Conservation (phyloP, 805 yeast species). For the Starmerella roubikii region DNA sequence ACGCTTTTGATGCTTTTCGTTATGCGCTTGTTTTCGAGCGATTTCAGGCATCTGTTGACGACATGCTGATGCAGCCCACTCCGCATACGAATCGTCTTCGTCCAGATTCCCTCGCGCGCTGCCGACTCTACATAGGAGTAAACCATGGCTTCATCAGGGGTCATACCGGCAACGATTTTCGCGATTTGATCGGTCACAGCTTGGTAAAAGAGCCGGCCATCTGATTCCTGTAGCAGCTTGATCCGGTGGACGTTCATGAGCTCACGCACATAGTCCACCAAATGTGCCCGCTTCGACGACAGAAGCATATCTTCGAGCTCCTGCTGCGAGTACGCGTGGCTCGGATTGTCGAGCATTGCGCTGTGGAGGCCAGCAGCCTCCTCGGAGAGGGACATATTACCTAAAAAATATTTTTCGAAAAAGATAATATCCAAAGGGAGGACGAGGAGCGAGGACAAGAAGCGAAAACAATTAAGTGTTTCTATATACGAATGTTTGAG, state of each 20-base stretch:
- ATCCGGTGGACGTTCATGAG: slow-evolving; percentile 44
- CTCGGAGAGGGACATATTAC: slow-evolving; percentile 5
- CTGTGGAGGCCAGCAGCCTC: slow-evolving; percentile 46
- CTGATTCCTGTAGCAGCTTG: slow-evolving; percentile 51
- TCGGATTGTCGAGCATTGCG: slow-evolving; percentile 42
- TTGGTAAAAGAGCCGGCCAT: slow-evolving; percentile 50
- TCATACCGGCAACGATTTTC: slow-evolving; percentile 58
- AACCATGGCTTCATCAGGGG: slow-evolving; percentile 77
- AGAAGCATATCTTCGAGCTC: slow-evolving; percentile 46
- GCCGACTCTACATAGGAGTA: slow-evolving; percentile 85
- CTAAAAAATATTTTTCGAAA: too few species aligned
- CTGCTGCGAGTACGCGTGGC: slow-evolving; percentile 47
- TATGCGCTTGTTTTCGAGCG: slow-evolving; percentile 63
- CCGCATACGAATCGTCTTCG: slow-evolving; percentile 75
- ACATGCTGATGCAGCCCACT: slow-evolving; percentile 85
- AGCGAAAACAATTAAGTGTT: too few species aligned
- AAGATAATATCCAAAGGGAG: too few species aligned
- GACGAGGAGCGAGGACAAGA: too few species aligned
- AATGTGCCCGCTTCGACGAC: slow-evolving; percentile 30
- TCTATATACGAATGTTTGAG: too few species aligned
- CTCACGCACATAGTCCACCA: slow-evolving; percentile 35
- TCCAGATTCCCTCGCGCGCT: slow-evolving; percentile 94
- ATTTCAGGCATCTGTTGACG: slow-evolving; percentile 69
- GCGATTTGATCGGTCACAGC: slow-evolving; percentile 67
- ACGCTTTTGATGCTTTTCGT: slow-evolving; percentile 86